Base-by-base conservation (phyloP, 345 rosid species). In the Lumnitzera littorea region DNA sequence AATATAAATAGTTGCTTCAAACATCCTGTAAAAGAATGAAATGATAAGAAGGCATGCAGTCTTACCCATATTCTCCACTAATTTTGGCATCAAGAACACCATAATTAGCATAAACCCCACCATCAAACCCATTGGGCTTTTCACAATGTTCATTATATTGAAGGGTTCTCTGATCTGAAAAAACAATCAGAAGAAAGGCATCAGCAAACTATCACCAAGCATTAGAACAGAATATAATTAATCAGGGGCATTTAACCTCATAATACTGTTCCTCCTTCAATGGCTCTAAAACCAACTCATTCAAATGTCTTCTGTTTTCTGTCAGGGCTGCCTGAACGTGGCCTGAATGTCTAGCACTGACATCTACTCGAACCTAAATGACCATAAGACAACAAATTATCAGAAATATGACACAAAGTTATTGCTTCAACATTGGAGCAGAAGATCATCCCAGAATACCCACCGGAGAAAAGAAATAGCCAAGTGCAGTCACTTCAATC, bases 61-160 rank as follows among this genome's bases (percentile, higher is more conserved):
- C 60, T 77, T 85, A 92, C 96, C 99, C 74, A 94, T 90, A 82
- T 84, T 90, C 75, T 90, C 99, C 82, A 90, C 71, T 69, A 90
- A 71, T 72, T 94, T 94, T 49, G 99, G 99, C 99, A 90, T 94
- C 47, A 94, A 57, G 78, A 94, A 94, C 72, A 94, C 70, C 1
- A 90, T 96, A 24, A 94, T 76, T 65, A 94, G 65, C 99, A 94
- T 94, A 69, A 94, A 90, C 68, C 97, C 99, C 73, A 88, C 65
- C 99, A 90, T 94, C 50, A 94, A 84, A 67, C 99, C 99, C 99
- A 94, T 94, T 43, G 97, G 99, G 69, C 99, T 94, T 58, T 94
- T 94, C 70, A 86, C 76, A 51, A 94, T 41, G 43, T 91, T 75
- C 97, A 94, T 81, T 66, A 86, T 55, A 54, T 80, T 71, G 86